Conservation (phyloP, 83 land plant genomes). For the Thuja plicata region DNA sequence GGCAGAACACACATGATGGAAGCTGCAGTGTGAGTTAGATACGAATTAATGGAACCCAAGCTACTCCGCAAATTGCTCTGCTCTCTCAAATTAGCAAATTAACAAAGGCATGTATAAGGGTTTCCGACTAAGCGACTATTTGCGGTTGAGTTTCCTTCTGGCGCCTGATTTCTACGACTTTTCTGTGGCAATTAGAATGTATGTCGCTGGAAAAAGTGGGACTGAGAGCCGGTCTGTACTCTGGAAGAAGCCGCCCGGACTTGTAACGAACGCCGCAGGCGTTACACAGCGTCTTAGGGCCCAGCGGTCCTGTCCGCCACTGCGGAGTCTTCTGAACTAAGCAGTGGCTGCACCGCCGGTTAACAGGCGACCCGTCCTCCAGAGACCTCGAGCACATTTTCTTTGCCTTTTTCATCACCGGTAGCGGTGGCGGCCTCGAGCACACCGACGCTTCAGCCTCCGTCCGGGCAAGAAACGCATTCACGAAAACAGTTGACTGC, state of each 20-base stretch:
- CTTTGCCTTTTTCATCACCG: neutral
- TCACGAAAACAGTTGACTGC: constrained; percentile 9
- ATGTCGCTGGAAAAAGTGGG: constrained; percentile 42
- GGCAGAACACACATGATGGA: neutral
- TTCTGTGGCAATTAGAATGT: constrained; percentile 70
- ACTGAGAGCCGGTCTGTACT: constrained; percentile 55
- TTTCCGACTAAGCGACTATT: neutral
- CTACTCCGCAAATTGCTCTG: neutral
- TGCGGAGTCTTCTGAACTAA: constrained; percentile 37
- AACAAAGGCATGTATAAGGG: neutral
- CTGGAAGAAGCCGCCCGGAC: constrained; percentile 47
- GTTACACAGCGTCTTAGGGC: constrained; percentile 54
- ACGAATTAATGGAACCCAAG: neutral
- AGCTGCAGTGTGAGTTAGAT: neutral
- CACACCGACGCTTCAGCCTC: constrained; percentile 9
- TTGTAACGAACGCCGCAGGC: constrained; percentile 54
- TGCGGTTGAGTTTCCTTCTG: constrained; percentile 29
- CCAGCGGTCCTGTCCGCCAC: constrained; percentile 53
- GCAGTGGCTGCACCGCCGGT: constrained; percentile 48
- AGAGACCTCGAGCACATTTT: neutral
- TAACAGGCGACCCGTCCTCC: constrained; percentile 11
- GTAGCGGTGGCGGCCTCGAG: constrained; percentile 1
- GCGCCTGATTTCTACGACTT: constrained; percentile 78
- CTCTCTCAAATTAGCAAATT: neutral
- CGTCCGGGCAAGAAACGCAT: neutral